A percentile compares a stretch with the other conserved stretches of the same genome.
Conservation (phyloP, 176 grass and related monocot genomes). For the Oryza coarctata region DNA sequence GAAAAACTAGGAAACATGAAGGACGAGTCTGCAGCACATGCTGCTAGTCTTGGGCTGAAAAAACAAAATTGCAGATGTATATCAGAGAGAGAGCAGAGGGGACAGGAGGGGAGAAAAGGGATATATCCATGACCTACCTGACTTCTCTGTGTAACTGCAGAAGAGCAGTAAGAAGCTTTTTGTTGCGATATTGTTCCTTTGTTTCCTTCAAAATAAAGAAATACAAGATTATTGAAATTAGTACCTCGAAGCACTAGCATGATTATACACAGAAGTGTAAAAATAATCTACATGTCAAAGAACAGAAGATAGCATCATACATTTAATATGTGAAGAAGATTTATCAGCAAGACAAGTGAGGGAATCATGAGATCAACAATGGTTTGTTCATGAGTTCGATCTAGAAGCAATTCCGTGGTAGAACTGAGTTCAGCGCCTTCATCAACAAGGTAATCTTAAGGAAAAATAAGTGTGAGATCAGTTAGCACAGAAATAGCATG, state of each 20-base stretch:
- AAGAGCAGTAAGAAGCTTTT: conserved; percentile 89
- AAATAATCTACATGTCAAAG: not conserved
- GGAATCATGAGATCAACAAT: conserved; percentile 96
- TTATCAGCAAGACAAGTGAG: conserved; percentile 88
- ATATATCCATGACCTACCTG: conserved; percentile 73
- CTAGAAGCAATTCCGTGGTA: conserved; percentile 88
- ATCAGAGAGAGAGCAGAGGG: not conserved
- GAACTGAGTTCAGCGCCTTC: conserved; percentile 93
- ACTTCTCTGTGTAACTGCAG: conserved; percentile 89
- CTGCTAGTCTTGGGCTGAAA: conserved; percentile 85
- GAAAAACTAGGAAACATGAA: conserved; percentile 79
- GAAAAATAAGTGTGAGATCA: conserved; percentile 34
- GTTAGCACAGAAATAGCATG: conserved; percentile 32
- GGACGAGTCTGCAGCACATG: conserved; percentile 79
- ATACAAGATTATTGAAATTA: conserved; percentile 7
- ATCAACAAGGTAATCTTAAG: conserved; percentile 95
- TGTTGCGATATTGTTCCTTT: conserved; percentile 95
- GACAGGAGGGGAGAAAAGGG: conserved; percentile 5
- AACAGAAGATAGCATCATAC: conserved; percentile 50
- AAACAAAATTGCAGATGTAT: conserved; percentile 12
- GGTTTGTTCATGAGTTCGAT: conserved; percentile 82
- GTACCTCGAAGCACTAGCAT: conserved; percentile 2
- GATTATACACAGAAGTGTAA: conserved; percentile 4
- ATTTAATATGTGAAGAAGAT: conserved; percentile 79
- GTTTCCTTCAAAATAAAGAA: conserved; percentile 57